Base-by-base conservation (phyloP, 2,329 filamentous ascomycete genomes). In the Alternaria sp. region DNA sequence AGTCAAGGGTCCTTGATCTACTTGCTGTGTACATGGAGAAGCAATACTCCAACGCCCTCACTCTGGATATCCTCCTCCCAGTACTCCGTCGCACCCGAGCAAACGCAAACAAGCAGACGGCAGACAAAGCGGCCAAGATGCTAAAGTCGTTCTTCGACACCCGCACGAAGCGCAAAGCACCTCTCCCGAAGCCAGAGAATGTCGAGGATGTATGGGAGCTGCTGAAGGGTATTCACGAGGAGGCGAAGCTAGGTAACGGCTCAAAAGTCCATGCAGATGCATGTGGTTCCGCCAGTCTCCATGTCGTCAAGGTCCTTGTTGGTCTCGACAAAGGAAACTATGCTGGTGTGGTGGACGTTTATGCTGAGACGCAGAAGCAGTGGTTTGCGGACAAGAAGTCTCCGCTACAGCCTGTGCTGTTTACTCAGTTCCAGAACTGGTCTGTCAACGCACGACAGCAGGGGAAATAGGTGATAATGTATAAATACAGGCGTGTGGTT, bases 1-100 rank as follows among this genome's bases (percentile, higher is more conserved):
- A 99, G 84, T 92, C 93, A 79, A 91, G 94, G 45, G 91, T 97
- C 6, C 87, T 98, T 5, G 96, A 98, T 75, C 86, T 98, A 1
- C 85, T 98, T 11, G 88, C 91, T 63, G 91, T 96, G 67, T 98
- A 93, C 79, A 85, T 96, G 67, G 93, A 92, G 78, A 90, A 91
- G 70, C 90, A 96, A 80, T 87, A 91, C 59, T 85, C 85, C 21
- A 91, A 89, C 71, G 81, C 86, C 1, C 82, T 94, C 1, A 87
- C 89, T 0, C 87, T 96, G 46, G 84, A 88, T 40, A 80, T 96
- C 9, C 82, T 97, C 6, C 78, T 94, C 8, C 93, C 95, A 0
- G 84, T 97, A 1, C 84, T 97, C n/a, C 83, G 86, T 47, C 87
- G 96, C 45, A 88, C 92, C 49, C 89, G 93, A 60, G 90, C 87